Evolutionary conservation across 495 filamentous ascomycete species (phyloP).

Genomic region (Aspergillus heteromorphus): DNA sequence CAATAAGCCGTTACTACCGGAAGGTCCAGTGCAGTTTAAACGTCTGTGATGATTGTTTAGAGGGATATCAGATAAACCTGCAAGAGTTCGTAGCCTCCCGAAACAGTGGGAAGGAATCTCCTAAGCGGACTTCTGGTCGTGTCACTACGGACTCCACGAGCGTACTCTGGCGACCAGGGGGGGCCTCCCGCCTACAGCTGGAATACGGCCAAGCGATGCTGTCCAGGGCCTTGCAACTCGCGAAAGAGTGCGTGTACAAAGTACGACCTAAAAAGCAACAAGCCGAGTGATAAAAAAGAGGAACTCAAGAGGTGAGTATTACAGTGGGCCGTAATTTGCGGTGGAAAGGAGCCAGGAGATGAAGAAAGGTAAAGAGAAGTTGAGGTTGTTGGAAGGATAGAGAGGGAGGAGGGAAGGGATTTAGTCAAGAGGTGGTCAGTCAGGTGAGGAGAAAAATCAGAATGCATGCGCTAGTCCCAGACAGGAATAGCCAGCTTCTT

Average conservation of each 20-base stretch:
- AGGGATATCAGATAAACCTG: constrained; percentile 8
- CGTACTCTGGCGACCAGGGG: constrained; percentile 30
- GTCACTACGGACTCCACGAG: constrained; percentile 42
- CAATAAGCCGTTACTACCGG: constrained; percentile 22
- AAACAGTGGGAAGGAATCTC: constrained; percentile 10
- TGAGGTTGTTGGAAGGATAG: constrained; percentile 4
- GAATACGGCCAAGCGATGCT: constrained; percentile 39
- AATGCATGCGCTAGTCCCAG: constrained; percentile 13
- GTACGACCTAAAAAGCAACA: constrained; percentile 29
- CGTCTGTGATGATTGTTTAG: constrained; percentile 15
- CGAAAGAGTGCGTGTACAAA: constrained; percentile 33
- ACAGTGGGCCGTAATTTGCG: background rate
- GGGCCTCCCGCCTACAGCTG: constrained; percentile 42
- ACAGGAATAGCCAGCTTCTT: background rate
- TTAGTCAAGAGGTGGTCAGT: constrained; percentile 12
- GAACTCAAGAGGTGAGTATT: constrained; percentile 17
- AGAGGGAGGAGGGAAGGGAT: constrained; percentile 15
- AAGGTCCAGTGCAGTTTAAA: constrained; percentile 18
- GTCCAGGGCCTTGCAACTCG: constrained; percentile 27
- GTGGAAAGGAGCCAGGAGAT: constrained; percentile 13
- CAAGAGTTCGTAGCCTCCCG: constrained; percentile 6
- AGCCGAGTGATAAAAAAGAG: constrained; percentile 24
- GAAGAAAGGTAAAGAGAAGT: constrained; percentile 4
- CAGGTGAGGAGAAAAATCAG: constrained; percentile 19
- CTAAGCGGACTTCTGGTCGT: constrained; percentile 28